Evolutionary conservation across 257 asterid species (phyloP), one percentile per base, ranked within the genome.

Genomic region (Solanum chiquidenum): DNA sequence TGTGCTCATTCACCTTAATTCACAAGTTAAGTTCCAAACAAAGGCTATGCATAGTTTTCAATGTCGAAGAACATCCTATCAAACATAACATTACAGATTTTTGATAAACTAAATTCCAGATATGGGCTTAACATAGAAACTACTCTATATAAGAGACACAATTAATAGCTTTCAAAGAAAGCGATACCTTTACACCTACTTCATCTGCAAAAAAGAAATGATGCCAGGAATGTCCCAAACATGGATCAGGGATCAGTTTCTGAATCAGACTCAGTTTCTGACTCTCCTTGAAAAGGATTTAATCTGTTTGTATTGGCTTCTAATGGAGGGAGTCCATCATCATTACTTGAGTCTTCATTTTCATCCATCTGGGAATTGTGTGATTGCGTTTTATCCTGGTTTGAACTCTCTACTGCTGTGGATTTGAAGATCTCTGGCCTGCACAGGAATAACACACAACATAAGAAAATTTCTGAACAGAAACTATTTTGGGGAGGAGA

Each of bases 291-390:
- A 44, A 87, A 88, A 66, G 95, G 95, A 60, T 94, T 94, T 86
- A 88, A 23, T 88, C 98, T 92, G 87, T 96, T 96, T 13, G 94
- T 94, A 89, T 96, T 95, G 89, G 96, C 97, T 93, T 95, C 99
- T 90, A 95, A 88, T 27, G 99, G 97, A 9, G 95, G 98, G 52
- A 96, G 97, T 27, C 97, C 95, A 29, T 95, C 96, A 52, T 94
- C 96, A 33, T 93, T 94, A 34, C 94, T 93, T 10, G 89, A 91
- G 86, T 87, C 74, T 88, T 91, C 94, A 10, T 82, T 91, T 20
- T 90, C 87, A 40, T 88, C 89, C 9, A 68, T 29, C 11, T 68
- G 21, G 5, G 4, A 40, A 5, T 87, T 83, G 64, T 8, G 90
- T 35, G 25, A 62, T 89, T 82, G 75, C 5, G 37, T 27, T 69